Base-by-base conservation (phyloP, 2,329 filamentous ascomycete genomes). In the Calonectria crousiana region DNA sequence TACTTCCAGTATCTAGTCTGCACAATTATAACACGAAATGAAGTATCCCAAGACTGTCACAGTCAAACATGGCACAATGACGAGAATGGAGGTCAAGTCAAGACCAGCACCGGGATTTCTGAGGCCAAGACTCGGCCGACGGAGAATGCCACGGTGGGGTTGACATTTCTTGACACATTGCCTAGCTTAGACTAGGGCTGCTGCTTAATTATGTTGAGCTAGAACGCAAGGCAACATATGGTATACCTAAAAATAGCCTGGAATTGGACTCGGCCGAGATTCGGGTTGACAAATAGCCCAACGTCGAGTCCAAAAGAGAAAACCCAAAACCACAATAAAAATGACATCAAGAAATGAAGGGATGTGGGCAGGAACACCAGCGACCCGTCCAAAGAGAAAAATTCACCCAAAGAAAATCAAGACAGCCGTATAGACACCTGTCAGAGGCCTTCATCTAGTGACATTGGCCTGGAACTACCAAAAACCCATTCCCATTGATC, bases 171-270 rank as follows among this genome's bases (percentile, higher is more conserved):
- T 69, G 44, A 62, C 32, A 26, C 23, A 52, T 49, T 64, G 44
- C 67, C 67, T 64, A 52, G 41, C 56, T 64, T 64, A 69, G 56
- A 69, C 67, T 69, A 51, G 53, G 41, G 67, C 41, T 51, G 18
- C 41, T 52, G 32, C 34, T 51, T 49, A 41, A 62, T 62, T 62
- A 62, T 62, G 23, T 23, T 32, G 16, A 64, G 53, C 53, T 23
- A 38, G n/a, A 49, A 69, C 56, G n/a, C 53, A 41, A 69, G 18
- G 38, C 32, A 62, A 14, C 56, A 47, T 36, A 58, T 28, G 20
- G n/a, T 8, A 41, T 34, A 26, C 28, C 56, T 23, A 62, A 62
- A 62, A 62, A 62, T 62, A 38, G 56, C 56, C 14, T 28, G 23
- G 34, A 4, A 38, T 62, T 62, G 36, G 56, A 41, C 36, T 41